Evolutionary conservation across 345 rosid genomes (phyloP), one percentile per base, ranked within the genome.

Genomic region (Camelina laxa): DNA sequence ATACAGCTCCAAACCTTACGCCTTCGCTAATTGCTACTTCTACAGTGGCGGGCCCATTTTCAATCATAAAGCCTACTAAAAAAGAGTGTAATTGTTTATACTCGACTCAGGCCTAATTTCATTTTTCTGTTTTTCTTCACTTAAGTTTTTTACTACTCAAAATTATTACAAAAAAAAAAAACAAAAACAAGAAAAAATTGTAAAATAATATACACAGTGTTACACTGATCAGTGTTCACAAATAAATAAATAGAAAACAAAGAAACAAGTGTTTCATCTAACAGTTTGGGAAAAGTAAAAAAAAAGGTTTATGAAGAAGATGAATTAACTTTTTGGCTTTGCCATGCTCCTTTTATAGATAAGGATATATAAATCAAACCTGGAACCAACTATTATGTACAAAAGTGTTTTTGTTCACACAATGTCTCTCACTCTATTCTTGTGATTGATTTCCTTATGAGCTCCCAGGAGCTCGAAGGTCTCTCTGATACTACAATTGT

Each of bases 1-100:
- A 17, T 2, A 19, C 41, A 64, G 62, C 69, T 75, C 38, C 38
- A 21, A 7, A 19, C 48, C 78, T 41, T 27, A 76, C 65, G 75
- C 80, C 75, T 69, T 69, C 36, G 36, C 35, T 54, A 49, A 7
- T 44, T 45, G 36, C 35, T 54, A 49, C n/a, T 44, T 3, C 11
- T 58, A 22, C 36, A 49, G 5, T 60, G 36, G 15, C 31, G 39
- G 70, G 75, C 70, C 71, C 65, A 22, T 55, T 69, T 51, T n/a
- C 12, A 42, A 1, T 60, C 9, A 9, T 2, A 45, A 47, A 55
- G 47, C 39, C 53, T 61, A 13, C 45, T 36, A 14, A 14, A 61
- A 17, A 0, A 17, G 0, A 17, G 1, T 48, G 7, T 20, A 20
- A 20, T 19, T 10, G 9, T 51, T 38, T 13, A 27, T 2, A 11